Conservation (phyloP, 2,329 filamentous ascomycete species). For the Stenocarpella maydis region DNA sequence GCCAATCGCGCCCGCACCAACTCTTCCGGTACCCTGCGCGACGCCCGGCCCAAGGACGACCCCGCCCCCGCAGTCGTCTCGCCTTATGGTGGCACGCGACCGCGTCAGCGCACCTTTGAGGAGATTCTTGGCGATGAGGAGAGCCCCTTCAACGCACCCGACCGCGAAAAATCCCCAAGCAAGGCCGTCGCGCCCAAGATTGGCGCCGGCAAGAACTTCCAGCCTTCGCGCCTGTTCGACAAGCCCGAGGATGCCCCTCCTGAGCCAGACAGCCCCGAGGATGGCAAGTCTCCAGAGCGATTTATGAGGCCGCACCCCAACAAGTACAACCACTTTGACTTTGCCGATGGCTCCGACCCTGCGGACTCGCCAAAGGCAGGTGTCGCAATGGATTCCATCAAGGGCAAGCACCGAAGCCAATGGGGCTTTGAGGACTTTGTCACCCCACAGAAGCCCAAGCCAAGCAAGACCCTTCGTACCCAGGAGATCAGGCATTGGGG, state of each 20-base stretch:
- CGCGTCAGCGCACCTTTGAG: conserved; percentile 70
- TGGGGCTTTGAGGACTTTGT: conserved; percentile 91
- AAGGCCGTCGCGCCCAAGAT: conserved; percentile 58
- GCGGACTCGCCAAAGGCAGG: conserved; percentile 56
- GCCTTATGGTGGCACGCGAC: conserved; percentile 69
- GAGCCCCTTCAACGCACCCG: conserved; percentile 47
- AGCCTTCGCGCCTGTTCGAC: conserved; percentile 70
- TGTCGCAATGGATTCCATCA: conserved; percentile 51
- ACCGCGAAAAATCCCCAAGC: conserved; percentile 60
- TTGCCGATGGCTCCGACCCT: conserved; percentile 70
- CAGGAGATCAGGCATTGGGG: conserved; percentile 84
- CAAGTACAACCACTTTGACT: conserved; percentile 88
- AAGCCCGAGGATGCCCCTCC: conserved; percentile 53
- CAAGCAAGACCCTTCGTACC: conserved; percentile 65
- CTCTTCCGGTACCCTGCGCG: conserved; percentile 64
- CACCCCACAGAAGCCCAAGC: conserved; percentile 78
- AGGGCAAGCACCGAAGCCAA: conserved; percentile 73
- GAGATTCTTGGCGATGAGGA: conserved; percentile 74
- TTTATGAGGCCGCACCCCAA: conserved; percentile 73
- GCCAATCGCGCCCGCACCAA: conserved; percentile 57
- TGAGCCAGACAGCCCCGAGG: conserved; percentile 52
- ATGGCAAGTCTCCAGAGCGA: conserved; percentile 50
- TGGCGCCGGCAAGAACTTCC: conserved; percentile 68
- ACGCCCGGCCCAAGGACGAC: conserved; percentile 71
- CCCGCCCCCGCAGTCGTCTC: conserved; percentile 60